These are phyloP conservation scores for Coemansia sp. DNA, from an alignment of 192 early-diverging fungal genomes.

Conservation along the genomic window DNA sequence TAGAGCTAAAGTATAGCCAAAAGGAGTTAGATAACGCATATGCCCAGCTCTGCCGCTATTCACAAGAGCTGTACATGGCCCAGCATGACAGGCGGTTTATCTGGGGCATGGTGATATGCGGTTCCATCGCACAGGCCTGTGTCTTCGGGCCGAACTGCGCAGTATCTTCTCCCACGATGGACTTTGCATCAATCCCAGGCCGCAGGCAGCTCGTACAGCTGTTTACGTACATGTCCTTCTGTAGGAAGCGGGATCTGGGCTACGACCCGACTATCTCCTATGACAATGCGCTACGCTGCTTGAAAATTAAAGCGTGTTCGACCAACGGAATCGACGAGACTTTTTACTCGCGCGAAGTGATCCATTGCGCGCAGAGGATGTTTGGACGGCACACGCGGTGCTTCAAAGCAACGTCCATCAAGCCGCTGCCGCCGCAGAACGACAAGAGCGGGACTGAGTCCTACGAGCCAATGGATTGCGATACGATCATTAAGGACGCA, in stretches of 20 bases:
- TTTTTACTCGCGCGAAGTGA: not conserved
- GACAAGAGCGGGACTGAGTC: too few species aligned
- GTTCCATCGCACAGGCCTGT: not conserved
- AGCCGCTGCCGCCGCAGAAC: not conserved
- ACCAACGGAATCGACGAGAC: too few species aligned
- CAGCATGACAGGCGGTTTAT: constrained; percentile 5
- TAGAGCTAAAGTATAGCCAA: not conserved
- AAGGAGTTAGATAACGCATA: not conserved
- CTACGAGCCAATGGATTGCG: too few species aligned
- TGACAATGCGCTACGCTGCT: too few species aligned
- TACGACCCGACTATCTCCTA: constrained; percentile 8
- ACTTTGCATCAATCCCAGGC: not conserved
- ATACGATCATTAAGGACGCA: too few species aligned
- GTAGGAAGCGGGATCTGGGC: not conserved
- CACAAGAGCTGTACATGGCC: not conserved
- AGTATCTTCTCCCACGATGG: not conserved
- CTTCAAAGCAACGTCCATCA: constrained; percentile 4
- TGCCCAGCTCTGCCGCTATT: constrained; percentile 5
- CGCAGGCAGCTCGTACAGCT: not conserved
- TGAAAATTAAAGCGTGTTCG: too few species aligned
- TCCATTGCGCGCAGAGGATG: constrained; percentile 5
- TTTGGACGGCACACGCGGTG: constrained; percentile 19
- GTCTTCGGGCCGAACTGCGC: constrained; percentile 2
- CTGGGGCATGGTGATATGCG: constrained; percentile 6
- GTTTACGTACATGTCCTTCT: not conserved